Evolutionary conservation across 208 protist genomes (phyloP).

Genomic region (Leishmania amazonensis): DNA sequence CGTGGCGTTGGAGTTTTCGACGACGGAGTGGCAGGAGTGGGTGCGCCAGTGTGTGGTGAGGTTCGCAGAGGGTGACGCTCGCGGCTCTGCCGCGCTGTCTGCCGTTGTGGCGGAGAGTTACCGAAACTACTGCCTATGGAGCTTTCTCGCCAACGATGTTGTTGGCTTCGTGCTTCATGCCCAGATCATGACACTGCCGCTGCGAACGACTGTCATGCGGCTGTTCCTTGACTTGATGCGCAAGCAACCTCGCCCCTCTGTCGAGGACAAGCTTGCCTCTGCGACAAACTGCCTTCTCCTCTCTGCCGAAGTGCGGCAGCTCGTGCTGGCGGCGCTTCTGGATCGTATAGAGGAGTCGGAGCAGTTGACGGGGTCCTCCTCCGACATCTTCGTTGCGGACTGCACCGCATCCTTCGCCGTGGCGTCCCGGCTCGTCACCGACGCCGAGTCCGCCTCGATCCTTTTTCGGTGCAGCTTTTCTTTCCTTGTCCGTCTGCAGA

Average conservation of each 20-base stretch:
- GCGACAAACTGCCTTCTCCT: slow-evolving; percentile 49
- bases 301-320: slow-evolving; percentile 27
- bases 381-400: slow-evolving; percentile 9
- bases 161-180: slow-evolving; percentile 23
- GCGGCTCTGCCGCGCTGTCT: not conserved
- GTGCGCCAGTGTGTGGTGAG: slow-evolving; percentile 23
- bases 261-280: slow-evolving; percentile 25
- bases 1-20: slow-evolving; percentile 42
- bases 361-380: not conserved
- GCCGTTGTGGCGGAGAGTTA: slow-evolving; percentile 31
- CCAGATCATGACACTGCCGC: slow-evolving; percentile 9
- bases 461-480: slow-evolving; percentile 37
- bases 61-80: slow-evolving; percentile 5
- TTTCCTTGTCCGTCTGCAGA: slow-evolving; percentile 33
- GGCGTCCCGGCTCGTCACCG: slow-evolving; percentile 32
- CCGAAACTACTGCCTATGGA: slow-evolving; percentile 42
- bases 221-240: slow-evolving; percentile 43
- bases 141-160: slow-evolving; percentile 33
- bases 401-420: slow-evolving; percentile 35
- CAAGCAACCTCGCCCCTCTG: slow-evolving; percentile 37
- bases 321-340: slow-evolving; percentile 25
- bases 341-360: slow-evolving; percentile 13
- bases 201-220: slow-evolving; percentile 13
- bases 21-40: slow-evolving; percentile 41
- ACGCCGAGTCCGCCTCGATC: slow-evolving; percentile 29